Conservation (phyloP, 345 rosid genomes). For the Citrus inodora region DNA sequence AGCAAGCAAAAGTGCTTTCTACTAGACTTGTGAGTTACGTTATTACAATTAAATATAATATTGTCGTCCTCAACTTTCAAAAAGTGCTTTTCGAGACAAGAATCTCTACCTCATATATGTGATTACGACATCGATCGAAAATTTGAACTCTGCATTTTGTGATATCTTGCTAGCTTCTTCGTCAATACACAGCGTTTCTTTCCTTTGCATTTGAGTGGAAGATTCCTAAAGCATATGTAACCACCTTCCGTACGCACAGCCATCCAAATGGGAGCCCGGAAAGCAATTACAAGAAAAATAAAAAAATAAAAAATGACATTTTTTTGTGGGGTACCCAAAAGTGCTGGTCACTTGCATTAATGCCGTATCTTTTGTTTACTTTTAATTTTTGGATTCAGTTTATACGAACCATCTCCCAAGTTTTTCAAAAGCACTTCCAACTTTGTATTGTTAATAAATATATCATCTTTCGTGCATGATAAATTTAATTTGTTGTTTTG, state of each 20-base stretch:
- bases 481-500: no score
- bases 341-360: no score
- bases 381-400: neutral
- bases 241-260: neutral
- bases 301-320: neutral
- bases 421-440: neutral
- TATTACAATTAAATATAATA: no score
- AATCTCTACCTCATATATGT: neutral
- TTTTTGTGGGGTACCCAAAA: neutral
- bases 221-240: conserved; percentile 2
- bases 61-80: no score
- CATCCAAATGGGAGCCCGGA: neutral
- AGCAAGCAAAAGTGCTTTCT: neutral
- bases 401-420: neutral
- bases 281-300: neutral
- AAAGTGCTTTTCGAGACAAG: neutral
- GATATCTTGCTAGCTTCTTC: no score
- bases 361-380: no score
- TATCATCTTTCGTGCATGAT: no score
- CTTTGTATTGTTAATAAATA: no score
- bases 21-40: neutral
- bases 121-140: no score
- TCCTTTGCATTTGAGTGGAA: neutral
- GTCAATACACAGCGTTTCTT: no score
- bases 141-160: no score